Percentiles rank a stretch among this genome's conserved stretches.
phyloP scores from a whole-genome alignment of 2,329 filamentous ascomycete species.

The Botrytis porri region DNA sequence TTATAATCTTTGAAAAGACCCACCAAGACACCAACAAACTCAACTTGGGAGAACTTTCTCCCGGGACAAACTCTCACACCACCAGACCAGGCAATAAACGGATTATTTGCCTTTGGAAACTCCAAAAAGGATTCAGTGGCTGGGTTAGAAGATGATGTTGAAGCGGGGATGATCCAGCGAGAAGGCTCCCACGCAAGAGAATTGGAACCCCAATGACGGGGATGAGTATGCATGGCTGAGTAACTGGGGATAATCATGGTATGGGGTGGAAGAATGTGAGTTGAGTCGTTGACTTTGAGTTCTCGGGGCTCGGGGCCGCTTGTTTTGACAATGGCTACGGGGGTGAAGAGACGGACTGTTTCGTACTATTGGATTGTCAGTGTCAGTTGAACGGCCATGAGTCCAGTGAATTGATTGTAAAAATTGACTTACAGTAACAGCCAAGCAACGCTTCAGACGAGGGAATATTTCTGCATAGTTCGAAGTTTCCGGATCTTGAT shows the following conservation, averaged over 20 bases:
- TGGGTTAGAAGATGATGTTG: not conserved
- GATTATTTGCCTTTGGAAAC: not conserved
- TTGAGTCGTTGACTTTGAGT: not conserved
- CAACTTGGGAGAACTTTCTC: not conserved
- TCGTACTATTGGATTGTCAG: not conserved
- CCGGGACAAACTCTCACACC: not conserved
- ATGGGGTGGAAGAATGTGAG: not conserved
- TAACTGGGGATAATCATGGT: slow-evolving; percentile 15
- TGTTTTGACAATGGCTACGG: slow-evolving; percentile 5
- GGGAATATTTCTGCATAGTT: not conserved
- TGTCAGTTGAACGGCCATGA: not conserved
- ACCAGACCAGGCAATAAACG: slow-evolving; percentile 4
- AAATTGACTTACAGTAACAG: not conserved
- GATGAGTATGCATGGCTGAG: slow-evolving; percentile 8
- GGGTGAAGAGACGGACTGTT: slow-evolving; percentile 8
- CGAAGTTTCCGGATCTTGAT: slow-evolving; percentile 5
- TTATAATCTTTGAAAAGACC: not conserved
- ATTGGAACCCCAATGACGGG: slow-evolving; percentile 11
- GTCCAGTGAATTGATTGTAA: not conserved
- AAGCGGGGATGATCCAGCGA: not conserved
- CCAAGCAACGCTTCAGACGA: slow-evolving; percentile 8
- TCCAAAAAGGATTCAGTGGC: not conserved
- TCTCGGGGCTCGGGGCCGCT: not conserved
- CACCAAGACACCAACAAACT: not conserved
- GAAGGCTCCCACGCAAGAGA: slow-evolving; percentile 8